phyloP scores from a whole-genome alignment of 2,329 filamentous ascomycete species.

The Sclerotinia subarctica region DNA sequence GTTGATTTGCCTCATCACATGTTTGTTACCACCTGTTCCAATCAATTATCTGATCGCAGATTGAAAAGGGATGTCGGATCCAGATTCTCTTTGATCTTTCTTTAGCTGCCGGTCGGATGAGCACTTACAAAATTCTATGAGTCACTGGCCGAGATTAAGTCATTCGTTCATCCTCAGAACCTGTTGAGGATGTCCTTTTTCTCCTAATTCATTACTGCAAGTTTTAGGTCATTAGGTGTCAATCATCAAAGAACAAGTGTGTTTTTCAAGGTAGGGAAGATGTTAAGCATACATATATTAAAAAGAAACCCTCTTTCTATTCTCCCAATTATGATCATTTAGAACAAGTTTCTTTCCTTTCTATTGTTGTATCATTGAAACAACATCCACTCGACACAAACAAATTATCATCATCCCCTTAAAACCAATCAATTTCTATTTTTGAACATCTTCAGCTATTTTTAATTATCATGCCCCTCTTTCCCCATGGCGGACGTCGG shows the following conservation, averaged over 20 bases:
- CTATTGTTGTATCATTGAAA: background rate
- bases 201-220: background rate
- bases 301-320: background rate
- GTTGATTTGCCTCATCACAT: background rate
- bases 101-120: background rate
- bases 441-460: background rate
- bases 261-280: background rate
- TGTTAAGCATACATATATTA: background rate
- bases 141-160: slow-evolving; percentile 4
- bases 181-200: background rate
- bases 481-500: background rate
- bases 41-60: background rate
- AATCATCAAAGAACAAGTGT: background rate
- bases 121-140: background rate
- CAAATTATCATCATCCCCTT: background rate
- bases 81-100: background rate
- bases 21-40: background rate
- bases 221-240: background rate
- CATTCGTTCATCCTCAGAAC: background rate
- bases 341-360: background rate
- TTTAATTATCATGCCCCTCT: background rate
- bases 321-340: background rate
- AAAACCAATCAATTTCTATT: background rate
- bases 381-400: background rate
- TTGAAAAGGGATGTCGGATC: background rate